Base-by-base conservation (phyloP, 1,139 yeast species). In the Debaryomyces sp. region DNA sequence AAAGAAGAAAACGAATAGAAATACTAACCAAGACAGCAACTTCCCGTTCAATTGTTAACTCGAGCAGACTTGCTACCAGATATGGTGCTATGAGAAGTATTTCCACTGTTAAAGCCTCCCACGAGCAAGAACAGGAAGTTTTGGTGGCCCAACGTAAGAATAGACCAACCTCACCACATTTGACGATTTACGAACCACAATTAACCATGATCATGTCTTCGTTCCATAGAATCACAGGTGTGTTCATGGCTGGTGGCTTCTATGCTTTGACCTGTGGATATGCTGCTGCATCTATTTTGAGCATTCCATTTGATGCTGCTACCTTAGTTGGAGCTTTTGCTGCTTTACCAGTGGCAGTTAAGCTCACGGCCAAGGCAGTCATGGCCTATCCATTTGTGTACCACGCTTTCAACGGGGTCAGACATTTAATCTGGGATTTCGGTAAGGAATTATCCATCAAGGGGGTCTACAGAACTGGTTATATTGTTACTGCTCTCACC, bases 391-490 rank as follows among this genome's bases (percentile, higher is more conserved):
- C 97, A 57, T 91, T 94, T 70, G 88, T 88, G 41, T 91, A 81
- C 85, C 99, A 94, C 70, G 66, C 80, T 45, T 81, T 78, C 67
- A 91, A 92, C 69, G 97, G 98, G 61, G 55, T 92, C 54, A 89
- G 99, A 81, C 99, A 94, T 70, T 75, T 92, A 72, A 64, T 89
- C 50, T 94, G 98, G 98, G 98, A 94, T 69, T 68, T 84, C 48
- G 96, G 96, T 64, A 77, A 74, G 59, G 89, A 87, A 68, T 81
- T 92, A 67, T 80, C 91, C 54, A 62, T 89, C 58, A 82, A 85
- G 66, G 97, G 96, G 59, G 97, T 95, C 53, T 88, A 88, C 81
- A 82, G 88, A 73, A 91, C 97, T 43, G 98, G 97, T 55, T 90
- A 90, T 70, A 74, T 81, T 46, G 96, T 91, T 26, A 68, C 91